Percentiles rank a stretch among this genome's conserved stretches.
phyloP scores from a whole-genome alignment of 495 filamentous ascomycete genomes.

The Articulospora tetracladia region DNA sequence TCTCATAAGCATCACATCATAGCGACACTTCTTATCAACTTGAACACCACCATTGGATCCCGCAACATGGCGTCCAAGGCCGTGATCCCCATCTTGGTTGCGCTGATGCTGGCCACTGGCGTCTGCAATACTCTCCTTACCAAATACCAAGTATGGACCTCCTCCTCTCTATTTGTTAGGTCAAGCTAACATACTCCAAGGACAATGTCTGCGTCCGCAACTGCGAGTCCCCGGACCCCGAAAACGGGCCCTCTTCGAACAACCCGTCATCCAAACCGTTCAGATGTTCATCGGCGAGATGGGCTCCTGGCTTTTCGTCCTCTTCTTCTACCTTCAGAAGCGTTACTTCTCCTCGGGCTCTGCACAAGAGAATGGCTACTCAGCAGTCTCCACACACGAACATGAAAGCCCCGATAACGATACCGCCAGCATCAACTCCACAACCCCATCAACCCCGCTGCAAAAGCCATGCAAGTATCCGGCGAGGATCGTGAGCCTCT shows the following conservation, averaged over 20 bases:
- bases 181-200: constrained; percentile 36
- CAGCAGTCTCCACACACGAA: constrained; percentile 46
- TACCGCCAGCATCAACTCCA: constrained; percentile 37
- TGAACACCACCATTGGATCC: background rate
- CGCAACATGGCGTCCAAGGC: constrained; percentile 43
- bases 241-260: constrained; percentile 71
- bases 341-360: constrained; percentile 45
- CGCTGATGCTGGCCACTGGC: constrained; percentile 85
- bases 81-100: constrained; percentile 76
- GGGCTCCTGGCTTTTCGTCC: constrained; percentile 87
- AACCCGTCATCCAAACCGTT: constrained; percentile 91
- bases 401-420: constrained; percentile 34
- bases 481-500: constrained; percentile 52
- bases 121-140: constrained; percentile 97
- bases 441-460: constrained; percentile 40
- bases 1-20: background rate
- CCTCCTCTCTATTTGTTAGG: constrained; percentile 2
- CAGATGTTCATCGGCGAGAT: constrained; percentile 95
- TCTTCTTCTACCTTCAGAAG: constrained; percentile 57
- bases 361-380: constrained; percentile 55
- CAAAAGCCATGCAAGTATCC: constrained; percentile 46
- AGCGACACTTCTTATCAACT: background rate
- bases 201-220: constrained; percentile 95
- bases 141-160: constrained; percentile 74
- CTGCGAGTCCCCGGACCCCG: constrained; percentile 71